Evolutionary conservation across 352 stramenopile genomes (phyloP), one percentile per base, ranked within the genome.

Genomic region (Phytophthora cryptogea): DNA sequence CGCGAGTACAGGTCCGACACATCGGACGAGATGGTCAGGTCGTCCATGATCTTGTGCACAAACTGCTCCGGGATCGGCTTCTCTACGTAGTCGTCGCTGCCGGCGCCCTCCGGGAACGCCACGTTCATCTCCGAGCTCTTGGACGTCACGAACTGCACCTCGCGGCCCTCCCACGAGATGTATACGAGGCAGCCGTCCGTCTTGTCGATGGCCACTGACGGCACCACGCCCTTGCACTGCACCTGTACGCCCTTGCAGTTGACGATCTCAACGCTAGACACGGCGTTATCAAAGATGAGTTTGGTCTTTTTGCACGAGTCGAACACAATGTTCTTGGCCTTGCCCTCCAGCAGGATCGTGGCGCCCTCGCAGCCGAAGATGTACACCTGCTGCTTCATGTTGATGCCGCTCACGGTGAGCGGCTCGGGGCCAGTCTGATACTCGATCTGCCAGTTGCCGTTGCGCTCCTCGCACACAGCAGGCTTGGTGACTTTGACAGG

Each of bases 131-230:
- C 96, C 45, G 85, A 97, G 70, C 89, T 98, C 85, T 99, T 99
- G 56, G 90, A 98, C 33, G 96, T 98, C 9, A 97, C 90, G 56
- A 99, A 91, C 66, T 88, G 81, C 62, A 87, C 78, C 44, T 86
- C 72, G 28, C 94, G 77, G 26, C 83, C 90, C 61, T 98, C 89
- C 77, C 95, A 92, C 71, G 90, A 97, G 52, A 99, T 80, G 76
- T 98, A 98, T 46, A 98, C 85, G 37, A 98, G 79, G 61, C 95
- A 97, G 56, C 97, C 96, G 74, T 99, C 95, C 31, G 96, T 99
- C 85, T 99, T 99, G 85, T 99, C 97, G 76, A 99, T 98, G 5
- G 94, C 92, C 56, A 99, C 95, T 27, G 89, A 97, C 16, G 96
- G 96, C 59, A 98, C 97, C 31, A 85, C 76, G 53, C 91, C 93